Evolutionary conservation across 2,329 filamentous ascomycete genomes (phyloP), one percentile per base, ranked within the genome.

Genomic region (Elsinoe necatrix): DNA sequence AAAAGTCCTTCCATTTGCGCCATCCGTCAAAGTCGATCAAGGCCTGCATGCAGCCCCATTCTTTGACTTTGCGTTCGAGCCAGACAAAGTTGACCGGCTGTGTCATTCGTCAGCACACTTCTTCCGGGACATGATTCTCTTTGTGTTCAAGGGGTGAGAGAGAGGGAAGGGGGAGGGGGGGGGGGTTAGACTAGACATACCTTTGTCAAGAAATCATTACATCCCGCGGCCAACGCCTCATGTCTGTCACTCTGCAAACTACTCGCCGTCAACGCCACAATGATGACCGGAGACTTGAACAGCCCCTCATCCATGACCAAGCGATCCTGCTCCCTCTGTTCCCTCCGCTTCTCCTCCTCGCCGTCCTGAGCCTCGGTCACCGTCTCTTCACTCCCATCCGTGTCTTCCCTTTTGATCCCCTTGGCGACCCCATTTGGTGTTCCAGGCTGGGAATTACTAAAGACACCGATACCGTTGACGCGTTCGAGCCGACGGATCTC

Each of bases 41-140:
- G 8, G 93, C 93, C 75, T 97, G 93, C 93, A 98, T 98, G 75
- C 93, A 97, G 57, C 93, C 93, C 93, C 93, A 98, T 77, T 98
- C 93, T 74, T 95, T 96, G 64, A 97, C 91, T 71, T 98, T 98
- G 58, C 92, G 84, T 70, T 96, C 89, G 23, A 98, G 81, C 91
- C 92, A 98, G 59, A 95, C 87, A 68, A 96, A 96, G 69, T 95
- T 95, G 63, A 98, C 92, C 18, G 93, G 93, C 89, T 56, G 25
- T n/a, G 7, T 31, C 45, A n/a, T n/a, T 5, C 74, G 95, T 96
- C 63, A 97, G 91, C 71, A 97, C 97, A 57, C 92, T 83, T 70
- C n/a, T n/a, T n/a, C n/a, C n/a, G n/a, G n/a, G n/a, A n/a, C n/a
- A n/a, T n/a, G n/a, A n/a, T n/a, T n/a, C n/a, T n/a, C n/a, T n/a